Percentiles rank a stretch among this genome's conserved stretches.
Conservation (phyloP, 2,329 filamentous ascomycete species). For the Aureobasidium sp. region DNA sequence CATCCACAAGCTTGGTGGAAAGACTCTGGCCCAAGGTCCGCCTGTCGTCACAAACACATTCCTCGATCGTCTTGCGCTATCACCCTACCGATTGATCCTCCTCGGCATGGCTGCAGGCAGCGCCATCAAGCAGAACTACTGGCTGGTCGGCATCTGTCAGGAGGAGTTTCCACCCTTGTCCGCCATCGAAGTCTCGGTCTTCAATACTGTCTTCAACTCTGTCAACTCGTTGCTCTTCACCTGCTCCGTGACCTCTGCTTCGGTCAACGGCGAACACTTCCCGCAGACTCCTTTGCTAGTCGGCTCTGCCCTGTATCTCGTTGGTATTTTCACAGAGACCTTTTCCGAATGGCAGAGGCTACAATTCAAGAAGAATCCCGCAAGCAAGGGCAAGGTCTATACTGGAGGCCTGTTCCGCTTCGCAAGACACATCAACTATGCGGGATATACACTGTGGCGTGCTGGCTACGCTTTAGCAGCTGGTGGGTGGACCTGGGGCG, state of each 20-base stretch:
- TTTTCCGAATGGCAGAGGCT: constrained; percentile 50
- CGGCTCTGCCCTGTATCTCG: constrained; percentile 41
- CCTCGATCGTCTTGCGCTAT: constrained; percentile 39
- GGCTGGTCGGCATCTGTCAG: constrained; percentile 38
- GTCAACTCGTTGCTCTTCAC: constrained; percentile 48
- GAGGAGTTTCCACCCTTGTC: constrained; percentile 41
- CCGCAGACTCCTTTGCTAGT: constrained; percentile 37
- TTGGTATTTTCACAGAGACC: constrained; percentile 48
- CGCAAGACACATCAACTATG: constrained; percentile 48
- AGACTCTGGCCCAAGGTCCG: constrained; percentile 33
- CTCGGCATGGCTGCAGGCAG: constrained; percentile 46
- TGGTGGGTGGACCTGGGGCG: constrained; percentile 40
- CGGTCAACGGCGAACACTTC: constrained; percentile 31
- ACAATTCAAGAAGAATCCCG: constrained; percentile 41
- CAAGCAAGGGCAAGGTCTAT: constrained; percentile 45
- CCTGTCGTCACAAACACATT: constrained; percentile 31
- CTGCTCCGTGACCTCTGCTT: constrained; percentile 40
- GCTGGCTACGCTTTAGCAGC: constrained; percentile 40
- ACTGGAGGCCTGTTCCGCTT: constrained; percentile 41
- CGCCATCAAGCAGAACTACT: constrained; percentile 49
- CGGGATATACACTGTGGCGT: constrained; percentile 44
- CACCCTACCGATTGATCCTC: constrained; percentile 43
- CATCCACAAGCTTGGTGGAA: constrained; percentile 39
- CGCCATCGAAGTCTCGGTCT: constrained; percentile 38
- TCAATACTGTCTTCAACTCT: constrained; percentile 50